Percentiles rank a stretch among this genome's conserved stretches.
Evolutionary conservation across 1,284 basidiomycete species (phyloP).

Genomic region (Ustilago xerochloae): DNA sequence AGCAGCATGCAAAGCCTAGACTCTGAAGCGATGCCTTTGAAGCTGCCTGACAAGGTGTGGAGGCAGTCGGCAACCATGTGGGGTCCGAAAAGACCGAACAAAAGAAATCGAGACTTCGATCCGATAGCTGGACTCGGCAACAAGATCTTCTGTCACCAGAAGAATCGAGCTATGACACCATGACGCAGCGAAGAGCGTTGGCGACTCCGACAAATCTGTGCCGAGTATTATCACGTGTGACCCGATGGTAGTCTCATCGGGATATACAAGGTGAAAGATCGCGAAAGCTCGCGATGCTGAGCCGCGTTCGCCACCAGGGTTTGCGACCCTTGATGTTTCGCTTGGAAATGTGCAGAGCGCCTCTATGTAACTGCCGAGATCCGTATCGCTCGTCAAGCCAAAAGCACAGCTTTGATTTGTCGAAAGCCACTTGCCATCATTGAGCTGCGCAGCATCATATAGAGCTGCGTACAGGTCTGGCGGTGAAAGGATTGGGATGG

Average conservation of each 20-base stretch:
- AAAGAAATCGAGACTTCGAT: no score
- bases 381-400: no score
- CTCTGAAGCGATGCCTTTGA: neutral
- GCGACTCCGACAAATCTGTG: neutral
- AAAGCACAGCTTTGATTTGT: no score
- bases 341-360: no score
- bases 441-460: no score
- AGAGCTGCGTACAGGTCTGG: no score
- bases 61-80: neutral
- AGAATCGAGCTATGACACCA: slow-evolving; percentile 22
- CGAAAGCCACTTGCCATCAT: no score
- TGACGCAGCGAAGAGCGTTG: slow-evolving; percentile 13
- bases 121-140: no score
- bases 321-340: neutral
- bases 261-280: neutral
- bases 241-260: slow-evolving; percentile 4
- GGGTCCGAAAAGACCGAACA: neutral
- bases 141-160: no score
- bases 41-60: neutral
- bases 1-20: neutral
- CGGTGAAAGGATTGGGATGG: no score
- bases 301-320: neutral
- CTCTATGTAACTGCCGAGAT: no score
- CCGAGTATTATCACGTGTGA: neutral
- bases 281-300: neutral